Conservation (phyloP, 2,329 filamentous ascomycete genomes). For the Neonectria sp. region DNA sequence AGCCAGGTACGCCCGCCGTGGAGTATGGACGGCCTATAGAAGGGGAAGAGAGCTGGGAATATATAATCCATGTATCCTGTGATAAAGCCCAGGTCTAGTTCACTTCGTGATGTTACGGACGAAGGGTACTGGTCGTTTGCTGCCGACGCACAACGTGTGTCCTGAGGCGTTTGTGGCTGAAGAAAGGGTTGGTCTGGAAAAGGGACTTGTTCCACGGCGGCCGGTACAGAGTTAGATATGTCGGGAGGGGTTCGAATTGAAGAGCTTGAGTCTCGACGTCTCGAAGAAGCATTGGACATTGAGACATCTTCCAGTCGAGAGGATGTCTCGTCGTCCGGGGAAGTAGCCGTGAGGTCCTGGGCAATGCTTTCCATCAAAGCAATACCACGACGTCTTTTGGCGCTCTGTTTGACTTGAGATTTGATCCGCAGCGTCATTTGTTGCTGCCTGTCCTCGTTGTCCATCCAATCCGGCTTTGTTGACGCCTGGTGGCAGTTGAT, state of each 20-base stretch:
- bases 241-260: not conserved
- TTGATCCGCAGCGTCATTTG: too few species aligned
- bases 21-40: slow-evolving; percentile 65
- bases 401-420: slow-evolving; percentile 36
- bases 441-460: too few species aligned
- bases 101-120: not conserved
- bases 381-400: slow-evolving; percentile 52
- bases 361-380: slow-evolving; percentile 24
- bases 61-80: slow-evolving; percentile 51
- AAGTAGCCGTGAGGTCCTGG: slow-evolving; percentile 3
- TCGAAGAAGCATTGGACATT: not conserved
- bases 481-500: too few species aligned
- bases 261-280: not conserved
- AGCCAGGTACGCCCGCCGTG: slow-evolving; percentile 69
- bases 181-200: not conserved
- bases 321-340: not conserved
- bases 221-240: not conserved
- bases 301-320: not conserved
- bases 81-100: slow-evolving; percentile 26
- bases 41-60: slow-evolving; percentile 69
- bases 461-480: too few species aligned
- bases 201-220: too few species aligned
- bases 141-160: not conserved
- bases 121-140: not conserved
- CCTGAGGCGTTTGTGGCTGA: not conserved